Conservation (phyloP, 1,284 basidiomycete species). For the Pseudozyma pruni region DNA sequence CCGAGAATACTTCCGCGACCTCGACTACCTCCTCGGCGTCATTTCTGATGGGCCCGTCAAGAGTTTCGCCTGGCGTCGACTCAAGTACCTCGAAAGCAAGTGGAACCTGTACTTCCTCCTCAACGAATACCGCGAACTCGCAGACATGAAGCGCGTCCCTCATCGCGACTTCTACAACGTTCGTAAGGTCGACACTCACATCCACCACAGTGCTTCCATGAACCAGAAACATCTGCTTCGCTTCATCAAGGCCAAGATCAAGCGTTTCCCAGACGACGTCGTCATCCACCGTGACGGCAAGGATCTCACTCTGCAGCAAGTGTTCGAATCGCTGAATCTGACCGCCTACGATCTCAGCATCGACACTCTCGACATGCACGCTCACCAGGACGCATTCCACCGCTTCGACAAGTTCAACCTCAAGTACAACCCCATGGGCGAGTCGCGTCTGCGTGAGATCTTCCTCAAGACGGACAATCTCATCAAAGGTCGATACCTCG, state of each 20-base stretch:
- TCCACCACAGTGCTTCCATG: conserved; percentile 98
- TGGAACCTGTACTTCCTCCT: conserved; percentile 92
- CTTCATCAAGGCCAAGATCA: conserved; percentile 98
- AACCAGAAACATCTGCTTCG: conserved; percentile 99
- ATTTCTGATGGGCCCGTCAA: conserved; percentile 95
- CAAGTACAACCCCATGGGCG: conserved; percentile 91
- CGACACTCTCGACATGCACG: conserved; percentile 99
- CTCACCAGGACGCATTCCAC: conserved; percentile 96
- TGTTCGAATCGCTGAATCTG: conserved; percentile 92
- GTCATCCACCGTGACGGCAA: conserved; percentile 94
- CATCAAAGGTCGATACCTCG: conserved; percentile 82
- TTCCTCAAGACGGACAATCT: conserved; percentile 97
- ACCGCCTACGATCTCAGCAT: conserved; percentile 98
- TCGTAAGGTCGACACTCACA: conserved; percentile 95
- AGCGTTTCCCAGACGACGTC: conserved; percentile 82
- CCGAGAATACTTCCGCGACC: conserved; percentile 92
- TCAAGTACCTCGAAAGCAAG: conserved; percentile 94
- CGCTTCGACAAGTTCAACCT: conserved; percentile 79
- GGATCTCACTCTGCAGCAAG: conserved; percentile 87
- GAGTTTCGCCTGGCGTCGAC: conserved; percentile 89
- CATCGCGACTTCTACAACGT: conserved; percentile 97
- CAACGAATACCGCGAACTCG: conserved; percentile 93
- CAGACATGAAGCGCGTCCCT: conserved; percentile 87
- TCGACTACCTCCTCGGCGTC: conserved; percentile 77
- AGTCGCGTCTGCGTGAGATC: conserved; percentile 93